phyloP scores from a whole-genome alignment of 805 yeast species.

The Metschnikowia sp. region DNA sequence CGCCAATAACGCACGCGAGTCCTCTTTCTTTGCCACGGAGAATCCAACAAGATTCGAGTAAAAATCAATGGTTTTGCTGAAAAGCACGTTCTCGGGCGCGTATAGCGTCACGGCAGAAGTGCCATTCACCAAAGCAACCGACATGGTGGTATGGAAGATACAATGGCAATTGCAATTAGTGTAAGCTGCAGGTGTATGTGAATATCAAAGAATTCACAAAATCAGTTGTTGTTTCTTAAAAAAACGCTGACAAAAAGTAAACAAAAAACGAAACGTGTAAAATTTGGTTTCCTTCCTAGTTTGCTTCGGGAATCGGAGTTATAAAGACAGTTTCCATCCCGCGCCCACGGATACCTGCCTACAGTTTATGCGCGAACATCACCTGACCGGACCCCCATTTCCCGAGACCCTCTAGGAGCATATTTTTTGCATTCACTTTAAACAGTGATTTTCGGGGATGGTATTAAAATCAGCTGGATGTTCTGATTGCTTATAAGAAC shows the following conservation, averaged over 20 bases:
- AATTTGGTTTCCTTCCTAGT: neutral
- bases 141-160: neutral
- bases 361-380: slow-evolving; percentile 10
- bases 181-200: too few relatives aligned
- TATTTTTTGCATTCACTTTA: neutral
- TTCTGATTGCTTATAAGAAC: too few relatives aligned
- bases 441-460: neutral
- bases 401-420: slow-evolving; percentile 5
- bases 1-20: slow-evolving; percentile 22
- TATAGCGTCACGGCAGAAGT: slow-evolving; percentile 49
- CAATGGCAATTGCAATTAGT: too few relatives aligned
- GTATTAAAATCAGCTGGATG: too few relatives aligned
- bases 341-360: too few relatives aligned
- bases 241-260: neutral
- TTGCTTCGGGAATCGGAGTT: slow-evolving; percentile 10
- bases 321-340: neutral
- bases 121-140: slow-evolving; percentile 47
- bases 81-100: slow-evolving; percentile 48
- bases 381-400: slow-evolving; percentile 16
- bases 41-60: slow-evolving; percentile 47
- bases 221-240: too few relatives aligned
- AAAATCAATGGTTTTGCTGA: slow-evolving; percentile 49
- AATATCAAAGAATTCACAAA: too few relatives aligned
- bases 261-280: neutral
- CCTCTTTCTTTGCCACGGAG: slow-evolving; percentile 21